A percentile compares a stretch with the other conserved stretches of the same genome.
Conservation (phyloP, 148 eudicot genomes). For the Cornus suecica region DNA sequence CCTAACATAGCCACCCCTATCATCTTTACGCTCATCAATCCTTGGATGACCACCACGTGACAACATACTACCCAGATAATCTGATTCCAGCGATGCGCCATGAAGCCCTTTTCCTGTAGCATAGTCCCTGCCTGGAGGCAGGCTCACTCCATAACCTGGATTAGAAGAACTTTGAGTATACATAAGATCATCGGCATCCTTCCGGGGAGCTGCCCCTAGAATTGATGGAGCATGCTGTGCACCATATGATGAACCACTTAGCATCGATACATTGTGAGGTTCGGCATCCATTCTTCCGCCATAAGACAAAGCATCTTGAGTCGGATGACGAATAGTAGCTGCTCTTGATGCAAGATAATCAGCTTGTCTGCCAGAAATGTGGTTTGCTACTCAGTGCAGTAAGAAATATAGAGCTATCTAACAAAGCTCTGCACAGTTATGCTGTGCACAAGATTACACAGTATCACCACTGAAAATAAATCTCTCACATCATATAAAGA, state of each 20-base stretch:
- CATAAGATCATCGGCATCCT: slow-evolving; percentile 59
- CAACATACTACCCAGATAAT: slow-evolving; percentile 54
- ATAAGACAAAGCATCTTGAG: slow-evolving; percentile 67
- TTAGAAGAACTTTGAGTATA: slow-evolving; percentile 67
- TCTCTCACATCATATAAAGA: neutral
- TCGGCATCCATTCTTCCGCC: slow-evolving; percentile 78
- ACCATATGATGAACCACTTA: slow-evolving; percentile 56
- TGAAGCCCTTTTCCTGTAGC: slow-evolving; percentile 85
- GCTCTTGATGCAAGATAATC: slow-evolving; percentile 86
- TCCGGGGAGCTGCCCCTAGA: slow-evolving; percentile 85
- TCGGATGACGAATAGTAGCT: slow-evolving; percentile 57
- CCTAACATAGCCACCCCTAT: slow-evolving; percentile 44
- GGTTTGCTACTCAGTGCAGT: slow-evolving; percentile 66
- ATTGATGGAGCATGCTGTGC: slow-evolving; percentile 82
- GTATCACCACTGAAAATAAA: slow-evolving; percentile 10
- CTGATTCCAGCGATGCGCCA: slow-evolving; percentile 58
- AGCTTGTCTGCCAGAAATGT: slow-evolving; percentile 97
- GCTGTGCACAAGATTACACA: slow-evolving; percentile 19
- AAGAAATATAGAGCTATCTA: slow-evolving; percentile 25
- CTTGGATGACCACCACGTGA: slow-evolving; percentile 53
- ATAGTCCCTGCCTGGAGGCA: slow-evolving; percentile 98
- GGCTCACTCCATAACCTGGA: slow-evolving; percentile 97
- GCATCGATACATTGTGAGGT: slow-evolving; percentile 46
- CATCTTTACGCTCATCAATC: slow-evolving; percentile 67
- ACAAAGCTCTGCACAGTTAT: slow-evolving; percentile 20